Evolutionary conservation across 441 rosid species (phyloP), one percentile per base, ranked within the genome.

Genomic region (Gossypium trilobum): DNA sequence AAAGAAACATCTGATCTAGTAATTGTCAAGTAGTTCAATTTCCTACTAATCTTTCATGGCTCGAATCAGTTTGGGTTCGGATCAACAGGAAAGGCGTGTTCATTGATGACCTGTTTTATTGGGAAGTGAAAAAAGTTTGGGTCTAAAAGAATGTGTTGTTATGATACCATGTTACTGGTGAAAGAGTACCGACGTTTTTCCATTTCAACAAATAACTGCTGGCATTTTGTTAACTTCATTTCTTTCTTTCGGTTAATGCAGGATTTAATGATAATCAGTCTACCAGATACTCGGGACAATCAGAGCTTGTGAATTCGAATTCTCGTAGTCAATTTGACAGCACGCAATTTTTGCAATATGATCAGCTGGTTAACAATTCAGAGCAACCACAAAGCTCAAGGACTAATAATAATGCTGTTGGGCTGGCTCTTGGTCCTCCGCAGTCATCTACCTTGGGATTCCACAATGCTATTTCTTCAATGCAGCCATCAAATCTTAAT

Each of bases 361-460:
- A 85, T 48, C 97, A 84, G 75, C 71, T 89, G 78, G 76, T 83
- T 42, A 76, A 74, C 74, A 83, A 73, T 79, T 76, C 88, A 44
- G 85, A 79, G 73, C 93, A 82, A 60, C 44, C 79, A n/a, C 89
- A 79, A 60, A 78, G 77, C 82, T 78, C 77, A 8, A 83, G 82
- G 79, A 82, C 79, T 73, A 81, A 83, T 66, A 81, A 65, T 82
- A 82, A 67, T 72, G 87, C 48, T 55, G 86, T 81, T 48, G 89
- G 92, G 68, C 81, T 95, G 67, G 96, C 92, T 74, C 92, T 91
- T 13, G 97, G 87, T 67, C 92, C 87, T 67, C 89, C 97, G 0
- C 95, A 79, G 71, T 71, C 92, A 79, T 82, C 91, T 62, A 44
- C 83, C 55, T 57, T 85, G 1, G 89, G 87, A 29, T 85, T 87